Evolutionary conservation across 2,329 filamentous ascomycete genomes (phyloP), one percentile per base, ranked within the genome.

Genomic region (Xylariaceae sp.): DNA sequence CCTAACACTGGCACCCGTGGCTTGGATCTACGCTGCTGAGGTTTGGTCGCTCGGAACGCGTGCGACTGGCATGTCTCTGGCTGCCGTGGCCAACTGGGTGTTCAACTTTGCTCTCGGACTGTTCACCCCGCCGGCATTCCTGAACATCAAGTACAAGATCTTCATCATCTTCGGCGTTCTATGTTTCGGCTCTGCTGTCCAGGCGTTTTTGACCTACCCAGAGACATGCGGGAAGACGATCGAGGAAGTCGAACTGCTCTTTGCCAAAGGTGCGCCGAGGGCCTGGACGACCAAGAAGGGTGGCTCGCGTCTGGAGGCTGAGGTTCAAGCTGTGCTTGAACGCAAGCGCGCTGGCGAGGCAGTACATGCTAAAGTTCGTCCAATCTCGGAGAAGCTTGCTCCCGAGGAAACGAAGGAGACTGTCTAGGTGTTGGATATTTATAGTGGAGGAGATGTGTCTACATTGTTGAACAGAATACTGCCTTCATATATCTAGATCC

Each of bases 21-120:
- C 81, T 51, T 88, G 86, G 86, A 80, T 88, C 40, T 89, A 89
- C 64, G 82, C 83, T 0, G 82, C 84, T 14, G 87, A 89, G 70
- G 82, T 87, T 2, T 87, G 82, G 81, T 84, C 83, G 0, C 76
- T 87, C 2, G 82, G 84, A 57, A 85, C 83, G 0, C 80, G 85
- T 29, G 84, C 84, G 2, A 82, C 78, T 2, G 84, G 84, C 17
- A 86, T 87, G 76, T 79, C 80, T 19, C 73, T 87, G 37, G 77
- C 84, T 0, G 80, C 83, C 2, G 75, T 83, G 16, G 78, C 79
- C 12, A 86, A 85, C 59, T 76, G 74, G 74, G 63, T 83, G 5
- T 84, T 86, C 75, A 87, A 86, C 70, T 86, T 86, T 66, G 84
- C 83, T 0, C 75, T 87, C 11, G 82, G 81, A 29, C 75, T 85